A percentile compares a stretch with the other conserved stretches of the same genome.
Evolutionary conservation across 2,329 filamentous ascomycete genomes (phyloP).

Genomic region (Penicillium sp.): DNA sequence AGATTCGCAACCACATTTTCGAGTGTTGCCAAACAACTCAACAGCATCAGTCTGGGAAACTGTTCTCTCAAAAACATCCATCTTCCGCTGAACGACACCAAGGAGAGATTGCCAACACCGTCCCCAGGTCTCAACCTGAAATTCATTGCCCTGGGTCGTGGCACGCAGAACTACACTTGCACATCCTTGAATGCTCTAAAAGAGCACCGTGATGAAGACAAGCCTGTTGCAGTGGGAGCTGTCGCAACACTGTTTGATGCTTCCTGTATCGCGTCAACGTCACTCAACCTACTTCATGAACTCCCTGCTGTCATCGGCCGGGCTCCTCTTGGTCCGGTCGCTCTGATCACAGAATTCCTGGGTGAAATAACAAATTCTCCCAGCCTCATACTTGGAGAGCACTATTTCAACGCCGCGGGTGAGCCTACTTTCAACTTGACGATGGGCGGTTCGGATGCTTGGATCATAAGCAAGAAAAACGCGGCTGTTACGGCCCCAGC

Average conservation of each 20-base stretch:
- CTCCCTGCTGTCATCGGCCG: constrained; percentile 18
- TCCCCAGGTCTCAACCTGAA: constrained; percentile 31
- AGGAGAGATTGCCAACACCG: constrained; percentile 25
- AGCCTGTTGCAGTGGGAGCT: constrained; percentile 39
- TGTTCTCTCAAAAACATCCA: constrained; percentile 17
- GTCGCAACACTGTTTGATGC: constrained; percentile 43
- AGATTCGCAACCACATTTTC: constrained; percentile 14
- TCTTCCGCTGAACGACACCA: constrained; percentile 16
- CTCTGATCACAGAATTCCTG: constrained; percentile 18
- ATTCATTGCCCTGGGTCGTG: constrained; percentile 43
- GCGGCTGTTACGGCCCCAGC: constrained; percentile 25
- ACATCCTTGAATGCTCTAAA: constrained; percentile 18
- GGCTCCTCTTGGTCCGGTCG: constrained; percentile 24
- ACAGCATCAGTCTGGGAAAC: constrained; percentile 16
- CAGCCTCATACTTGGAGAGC: constrained; percentile 30
- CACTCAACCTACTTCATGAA: constrained; percentile 24
- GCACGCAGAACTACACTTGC: constrained; percentile 50
- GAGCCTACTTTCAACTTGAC: constrained; percentile 31
- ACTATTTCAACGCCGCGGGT: constrained; percentile 28
- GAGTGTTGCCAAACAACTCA: constrained; percentile 17
- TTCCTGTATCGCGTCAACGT: constrained; percentile 32
- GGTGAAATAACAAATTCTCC: constrained; percentile 12
- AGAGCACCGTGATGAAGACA: constrained; percentile 3
- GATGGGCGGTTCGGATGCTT: constrained; percentile 18
- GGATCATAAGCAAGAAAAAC: constrained; percentile 23